phyloP scores from a whole-genome alignment of 1,139 yeast genomes.

The Chernovozyma aurita region DNA sequence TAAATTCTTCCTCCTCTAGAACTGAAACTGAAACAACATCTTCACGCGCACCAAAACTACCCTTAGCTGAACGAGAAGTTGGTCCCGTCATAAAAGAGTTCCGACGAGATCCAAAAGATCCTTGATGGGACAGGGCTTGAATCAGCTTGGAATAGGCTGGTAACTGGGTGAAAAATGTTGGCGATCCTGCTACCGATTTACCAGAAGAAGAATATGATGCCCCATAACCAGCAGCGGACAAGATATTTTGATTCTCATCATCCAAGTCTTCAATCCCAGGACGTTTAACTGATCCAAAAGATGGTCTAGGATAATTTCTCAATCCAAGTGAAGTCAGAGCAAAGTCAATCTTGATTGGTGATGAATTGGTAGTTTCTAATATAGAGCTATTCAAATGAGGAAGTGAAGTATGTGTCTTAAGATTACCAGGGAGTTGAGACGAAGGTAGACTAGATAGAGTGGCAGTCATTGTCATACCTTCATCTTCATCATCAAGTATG shows the following conservation, averaged over 20 bases:
- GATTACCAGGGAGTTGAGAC: neutral
- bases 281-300: slow-evolving; percentile 1
- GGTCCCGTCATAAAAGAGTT: slow-evolving; percentile 1
- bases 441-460: neutral
- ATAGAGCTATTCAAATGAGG: neutral
- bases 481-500: slow-evolving; percentile 18
- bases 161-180: slow-evolving; percentile 1
- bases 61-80: neutral
- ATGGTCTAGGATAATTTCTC: neutral
- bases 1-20: slow-evolving; percentile 10
- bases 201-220: slow-evolving; percentile 3
- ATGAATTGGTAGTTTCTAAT: neutral
- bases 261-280: slow-evolving; percentile 25
- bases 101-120: slow-evolving; percentile 4
- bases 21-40: neutral
- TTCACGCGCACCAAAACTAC: neutral
- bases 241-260: slow-evolving; percentile 36
- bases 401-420: slow-evolving; percentile 3
- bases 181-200: slow-evolving; percentile 4
- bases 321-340: slow-evolving; percentile 1
- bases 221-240: slow-evolving; percentile 15
- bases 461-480: neutral
- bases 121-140: neutral
- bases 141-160: neutral
- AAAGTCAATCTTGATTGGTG: neutral